phyloP scores from a whole-genome alignment of 257 asterid species.

The Gentiana macrophylla region DNA sequence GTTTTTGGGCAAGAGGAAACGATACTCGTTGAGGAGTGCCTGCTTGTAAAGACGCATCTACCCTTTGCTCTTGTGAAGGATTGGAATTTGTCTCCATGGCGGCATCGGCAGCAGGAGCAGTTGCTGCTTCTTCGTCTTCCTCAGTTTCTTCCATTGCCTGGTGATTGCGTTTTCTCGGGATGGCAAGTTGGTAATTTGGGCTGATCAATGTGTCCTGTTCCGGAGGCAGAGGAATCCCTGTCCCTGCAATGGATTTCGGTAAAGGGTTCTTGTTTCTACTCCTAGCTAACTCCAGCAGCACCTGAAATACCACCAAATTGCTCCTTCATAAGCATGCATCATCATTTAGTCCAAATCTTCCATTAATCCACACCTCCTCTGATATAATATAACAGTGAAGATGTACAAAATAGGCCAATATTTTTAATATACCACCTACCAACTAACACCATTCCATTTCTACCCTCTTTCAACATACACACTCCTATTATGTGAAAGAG shows the following conservation, averaged over 20 bases:
- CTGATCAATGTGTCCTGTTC: conserved; percentile 67
- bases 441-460: too few species aligned
- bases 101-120: conserved; percentile 11
- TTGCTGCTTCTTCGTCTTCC: conserved; percentile 56
- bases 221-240: conserved; percentile 73
- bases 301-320: conserved; percentile 24
- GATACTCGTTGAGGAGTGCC: conserved; percentile 72
- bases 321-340: too few species aligned
- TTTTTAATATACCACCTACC: too few species aligned
- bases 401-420: too few species aligned
- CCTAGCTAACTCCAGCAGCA: conserved; percentile 74
- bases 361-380: too few species aligned
- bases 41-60: conserved; percentile 38
- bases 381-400: too few species aligned
- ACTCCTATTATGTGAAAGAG: too few species aligned
- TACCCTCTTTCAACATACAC: too few species aligned
- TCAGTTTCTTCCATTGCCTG: conserved; percentile 65
- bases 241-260: conserved; percentile 50
- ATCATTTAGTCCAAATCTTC: too few species aligned
- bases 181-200: conserved; percentile 83
- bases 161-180: conserved; percentile 31
- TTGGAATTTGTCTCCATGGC: conserved; percentile 10
- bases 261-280: conserved; percentile 68
- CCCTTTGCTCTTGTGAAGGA: conserved; percentile 31
- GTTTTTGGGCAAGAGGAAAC: conserved; percentile 57